A percentile compares a stretch with the other conserved stretches of the same genome.
Conservation (phyloP, 225 moss, liverwort and hornwort genomes). For the Bryoerythrophyllum caledonicum region DNA sequence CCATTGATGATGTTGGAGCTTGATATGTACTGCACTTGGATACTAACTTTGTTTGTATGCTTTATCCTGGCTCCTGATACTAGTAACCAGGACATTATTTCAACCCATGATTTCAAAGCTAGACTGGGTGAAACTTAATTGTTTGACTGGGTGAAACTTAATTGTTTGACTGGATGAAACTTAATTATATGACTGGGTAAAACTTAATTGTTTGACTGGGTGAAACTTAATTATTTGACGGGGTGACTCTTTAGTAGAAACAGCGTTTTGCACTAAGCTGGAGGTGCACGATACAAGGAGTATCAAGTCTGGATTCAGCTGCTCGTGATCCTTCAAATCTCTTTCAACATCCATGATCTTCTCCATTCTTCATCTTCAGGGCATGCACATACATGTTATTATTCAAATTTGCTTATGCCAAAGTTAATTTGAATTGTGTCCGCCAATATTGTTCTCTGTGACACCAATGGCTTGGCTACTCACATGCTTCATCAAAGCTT, state of each 20-base stretch:
- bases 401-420: too few species aligned
- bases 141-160: too few species aligned
- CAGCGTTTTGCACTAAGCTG: neutral
- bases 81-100: too few species aligned
- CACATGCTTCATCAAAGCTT: slow-evolving; percentile 23
- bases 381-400: neutral
- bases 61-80: neutral
- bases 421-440: neutral
- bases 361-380: neutral
- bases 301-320: neutral
- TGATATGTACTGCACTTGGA: neutral
- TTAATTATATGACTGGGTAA: too few species aligned
- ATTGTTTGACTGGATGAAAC: too few species aligned
- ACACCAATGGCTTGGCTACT: slow-evolving; percentile 26
- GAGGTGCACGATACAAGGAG: slow-evolving; percentile 1
- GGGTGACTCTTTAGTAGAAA: neutral
- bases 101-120: too few species aligned
- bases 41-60: neutral
- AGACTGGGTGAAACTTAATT: too few species aligned
- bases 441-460: neutral
- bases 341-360: neutral
- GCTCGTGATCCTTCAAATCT: slow-evolving; percentile 25
- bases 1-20: slow-evolving; percentile 27
- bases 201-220: too few species aligned
- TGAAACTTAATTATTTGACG: too few species aligned